Conservation (phyloP, 495 filamentous ascomycete species). For the Schizothecium vesticola region DNA sequence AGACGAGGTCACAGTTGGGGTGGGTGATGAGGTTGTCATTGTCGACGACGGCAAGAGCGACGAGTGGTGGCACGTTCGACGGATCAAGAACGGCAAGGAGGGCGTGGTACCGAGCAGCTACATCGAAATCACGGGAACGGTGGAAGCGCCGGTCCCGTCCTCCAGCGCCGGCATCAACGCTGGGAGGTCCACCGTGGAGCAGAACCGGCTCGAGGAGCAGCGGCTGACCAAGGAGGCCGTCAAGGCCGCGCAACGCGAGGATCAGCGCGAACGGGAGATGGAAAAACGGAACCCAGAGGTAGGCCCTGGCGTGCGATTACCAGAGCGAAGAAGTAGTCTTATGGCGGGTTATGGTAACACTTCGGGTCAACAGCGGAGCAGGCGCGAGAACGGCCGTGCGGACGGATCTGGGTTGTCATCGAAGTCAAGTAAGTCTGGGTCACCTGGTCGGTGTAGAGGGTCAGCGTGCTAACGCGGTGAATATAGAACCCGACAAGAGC, state of each 20-base stretch:
- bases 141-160: conserved; percentile 36
- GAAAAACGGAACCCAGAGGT: conserved; percentile 57
- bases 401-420: conserved; percentile 40
- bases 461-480: not conserved
- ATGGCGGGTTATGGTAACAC: conserved; percentile 54
- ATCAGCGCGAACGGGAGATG: conserved; percentile 42
- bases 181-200: conserved; percentile 67
- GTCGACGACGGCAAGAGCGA: conserved; percentile 87
- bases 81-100: conserved; percentile 83
- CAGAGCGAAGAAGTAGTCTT: conserved; percentile 64
- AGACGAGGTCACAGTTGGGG: conserved; percentile 88
- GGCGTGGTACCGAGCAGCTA: conserved; percentile 99
- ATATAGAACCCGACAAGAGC: conserved; percentile 69
- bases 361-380: conserved; percentile 57
- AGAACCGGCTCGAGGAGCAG: conserved; percentile 79
- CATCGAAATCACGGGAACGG: conserved; percentile 72
- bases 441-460: not conserved
- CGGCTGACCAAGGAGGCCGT: conserved; percentile 70
- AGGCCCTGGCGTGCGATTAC: conserved; percentile 66
- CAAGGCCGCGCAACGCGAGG: conserved; percentile 51
- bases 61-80: conserved; percentile 96
- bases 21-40: conserved; percentile 86
- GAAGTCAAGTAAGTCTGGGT: conserved; percentile 64
- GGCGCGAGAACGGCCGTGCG: conserved; percentile 58
- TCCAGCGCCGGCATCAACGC: conserved; percentile 54